A percentile compares a stretch with the other conserved stretches of the same genome.
phyloP scores from a whole-genome alignment of 2,329 filamentous ascomycete species.

The Tolypocladium tropicale region DNA sequence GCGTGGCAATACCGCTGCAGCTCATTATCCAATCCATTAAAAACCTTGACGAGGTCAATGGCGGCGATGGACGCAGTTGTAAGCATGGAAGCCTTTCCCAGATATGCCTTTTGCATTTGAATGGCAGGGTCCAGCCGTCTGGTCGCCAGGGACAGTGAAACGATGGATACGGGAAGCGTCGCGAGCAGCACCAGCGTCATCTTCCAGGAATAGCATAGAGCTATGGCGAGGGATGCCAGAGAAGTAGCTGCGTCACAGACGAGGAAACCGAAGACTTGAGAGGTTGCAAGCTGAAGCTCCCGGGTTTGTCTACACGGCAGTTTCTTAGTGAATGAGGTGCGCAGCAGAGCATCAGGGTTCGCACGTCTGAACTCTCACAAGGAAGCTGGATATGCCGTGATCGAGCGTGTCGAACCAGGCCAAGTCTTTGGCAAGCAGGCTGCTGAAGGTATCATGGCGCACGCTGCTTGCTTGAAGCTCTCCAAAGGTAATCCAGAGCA shows the following conservation, averaged over 20 bases:
- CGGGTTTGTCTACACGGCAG: conserved; percentile 55
- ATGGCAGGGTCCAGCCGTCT: conserved; percentile 54
- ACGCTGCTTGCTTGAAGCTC: conserved; percentile 66
- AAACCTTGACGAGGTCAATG: conserved; percentile 81
- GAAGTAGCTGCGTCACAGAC: conserved; percentile 55
- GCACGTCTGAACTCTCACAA: conserved; percentile 66
- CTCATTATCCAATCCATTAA: conserved; percentile 66
- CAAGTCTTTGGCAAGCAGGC: conserved; percentile 62
- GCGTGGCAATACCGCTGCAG: conserved; percentile 50
- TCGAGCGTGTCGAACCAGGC: conserved; percentile 70
- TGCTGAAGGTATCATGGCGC: conserved; percentile 54
- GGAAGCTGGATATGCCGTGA: conserved; percentile 61
- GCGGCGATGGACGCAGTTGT: conserved; percentile 58
- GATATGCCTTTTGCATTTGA: conserved; percentile 54
- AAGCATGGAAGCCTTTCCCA: conserved; percentile 62
- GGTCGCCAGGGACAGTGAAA: conserved; percentile 50
- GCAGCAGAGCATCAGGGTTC: conserved; percentile 12
- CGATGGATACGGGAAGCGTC: conserved; percentile 56
- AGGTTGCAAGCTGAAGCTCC: conserved; percentile 72
- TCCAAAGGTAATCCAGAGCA: conserved; percentile 66
- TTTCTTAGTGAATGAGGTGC: not conserved
- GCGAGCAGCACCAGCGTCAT: conserved; percentile 71
- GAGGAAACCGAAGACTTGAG: conserved; percentile 66
- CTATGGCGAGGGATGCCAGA: conserved; percentile 56
- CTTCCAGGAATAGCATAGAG: conserved; percentile 73